Evolutionary conservation across 2,329 filamentous ascomycete species (phyloP), one percentile per base, ranked within the genome.

Genomic region (Leptographium procerum): DNA sequence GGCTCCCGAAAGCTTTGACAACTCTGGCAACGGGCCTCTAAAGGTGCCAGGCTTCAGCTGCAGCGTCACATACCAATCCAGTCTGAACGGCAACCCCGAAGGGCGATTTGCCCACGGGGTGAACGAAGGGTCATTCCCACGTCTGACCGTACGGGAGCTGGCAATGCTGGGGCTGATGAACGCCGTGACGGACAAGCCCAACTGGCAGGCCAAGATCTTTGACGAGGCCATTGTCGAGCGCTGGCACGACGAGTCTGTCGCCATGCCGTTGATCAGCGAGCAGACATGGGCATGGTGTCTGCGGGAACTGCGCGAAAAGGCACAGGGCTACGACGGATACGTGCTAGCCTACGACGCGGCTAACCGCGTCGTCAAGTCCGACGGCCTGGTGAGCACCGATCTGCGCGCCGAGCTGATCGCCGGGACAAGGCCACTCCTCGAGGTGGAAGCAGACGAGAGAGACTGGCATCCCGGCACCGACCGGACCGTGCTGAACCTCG

Each of bases 271-370:
- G 5, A 56, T 24, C 5, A 24, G 24, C 24, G 50, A 50, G 10
- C 13, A 24, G 26, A 40, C 40, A n/a, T 60, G 19, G 24, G 5
- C 34, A 26, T 55, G 66, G 65, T 71, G 66, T 58, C 69, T 79
- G 29, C 62, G 68, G 16, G 79, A 82, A 62, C 71, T 83, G 1
- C 71, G 68, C n/a, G 72, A 72, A 64, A 81, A 83, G 62, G 77
- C 78, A 2, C 64, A 64, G 22, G 65, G 74, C 33, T 75, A 74
- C 60, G 66, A 73, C 58, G 66, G 70, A 2, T 66, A 77, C n/a
- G 64, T 80, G 11, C 69, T 71, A 3, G 72, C 76, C 1, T 69
- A 80, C 29, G 77, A 81, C 57, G 57, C 57, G 9, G 31, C 47
- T 1, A 58, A 59, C 53, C 72, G 72, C 50, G 70, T 82, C 9